These are phyloP conservation scores for Torulaspora maleeae DNA, from an alignment of 805 yeast species.

Conservation along the genomic window DNA sequence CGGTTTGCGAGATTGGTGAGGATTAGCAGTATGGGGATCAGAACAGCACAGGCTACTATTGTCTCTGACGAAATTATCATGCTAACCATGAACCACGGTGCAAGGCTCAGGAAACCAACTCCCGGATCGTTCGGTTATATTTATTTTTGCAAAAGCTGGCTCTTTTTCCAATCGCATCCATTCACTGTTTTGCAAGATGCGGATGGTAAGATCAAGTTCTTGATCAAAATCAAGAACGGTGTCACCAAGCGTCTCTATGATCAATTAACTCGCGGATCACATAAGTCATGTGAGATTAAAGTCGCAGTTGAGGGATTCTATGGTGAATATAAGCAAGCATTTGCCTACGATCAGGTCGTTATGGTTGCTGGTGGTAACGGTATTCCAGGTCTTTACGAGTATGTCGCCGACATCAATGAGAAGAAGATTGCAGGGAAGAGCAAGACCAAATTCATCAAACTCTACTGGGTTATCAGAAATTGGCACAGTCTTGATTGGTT, in stretches of 20 bases:
- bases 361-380: conserved; percentile 52
- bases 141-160: conserved; percentile 40
- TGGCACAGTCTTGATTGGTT: conserved; percentile 49
- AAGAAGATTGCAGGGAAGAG: conserved; percentile 15
- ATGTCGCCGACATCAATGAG: conserved; percentile 26
- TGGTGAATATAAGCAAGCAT: conserved; percentile 42
- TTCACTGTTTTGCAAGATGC: conserved; percentile 50
- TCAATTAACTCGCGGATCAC: conserved; percentile 31
- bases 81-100: conserved; percentile 24
- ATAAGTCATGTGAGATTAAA: conserved; percentile 36
- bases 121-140: conserved; percentile 59
- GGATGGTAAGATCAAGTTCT: conserved; percentile 21
- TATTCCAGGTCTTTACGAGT: conserved; percentile 47
- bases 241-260: conserved; percentile 44
- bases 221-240: conserved; percentile 48
- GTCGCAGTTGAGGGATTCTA: conserved; percentile 58
- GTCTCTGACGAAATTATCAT: conserved; percentile 38
- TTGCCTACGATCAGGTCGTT: conserved; percentile 36
- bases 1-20: conserved; percentile 53
- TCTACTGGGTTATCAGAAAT: conserved; percentile 63
- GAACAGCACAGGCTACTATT: conserved; percentile 40
- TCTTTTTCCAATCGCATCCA: conserved; percentile 58
- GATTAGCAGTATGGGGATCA: conserved; percentile 56
- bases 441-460: conserved; percentile 34
- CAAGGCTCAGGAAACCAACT: conserved; percentile 38